phyloP scores from a whole-genome alignment of 2,329 filamentous ascomycete species.

The Bipolaris victoriae region DNA sequence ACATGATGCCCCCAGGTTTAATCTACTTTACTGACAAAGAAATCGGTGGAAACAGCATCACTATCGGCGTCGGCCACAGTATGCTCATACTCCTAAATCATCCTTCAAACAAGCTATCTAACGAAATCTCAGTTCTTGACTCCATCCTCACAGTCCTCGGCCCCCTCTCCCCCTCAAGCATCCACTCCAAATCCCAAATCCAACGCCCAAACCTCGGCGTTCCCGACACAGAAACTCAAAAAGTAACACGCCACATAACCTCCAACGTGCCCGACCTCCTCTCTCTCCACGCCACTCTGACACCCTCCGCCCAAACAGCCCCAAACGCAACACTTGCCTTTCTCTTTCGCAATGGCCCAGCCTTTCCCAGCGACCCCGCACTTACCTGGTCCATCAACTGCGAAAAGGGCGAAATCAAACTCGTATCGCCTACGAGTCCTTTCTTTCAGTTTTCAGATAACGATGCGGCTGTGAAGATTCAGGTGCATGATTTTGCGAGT shows the following conservation, averaged over 20 bases:
- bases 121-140: constrained; percentile 13
- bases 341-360: constrained; percentile 22
- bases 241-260: background rate
- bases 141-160: constrained; percentile 28
- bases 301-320: background rate
- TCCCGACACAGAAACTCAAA: background rate
- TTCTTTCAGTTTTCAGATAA: constrained; percentile 28
- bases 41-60: constrained; percentile 24
- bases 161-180: constrained; percentile 16
- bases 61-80: constrained; percentile 36
- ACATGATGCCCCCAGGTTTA: constrained; percentile 20
- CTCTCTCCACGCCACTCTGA: constrained; percentile 43
- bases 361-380: constrained; percentile 21
- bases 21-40: constrained; percentile 24
- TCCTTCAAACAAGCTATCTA: background rate
- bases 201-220: constrained; percentile 4
- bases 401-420: constrained; percentile 23
- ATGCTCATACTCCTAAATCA: constrained; percentile 10
- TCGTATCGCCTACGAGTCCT: constrained; percentile 32
- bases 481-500: constrained; percentile 58
- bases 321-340: constrained; percentile 16
- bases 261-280: constrained; percentile 56
- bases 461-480: constrained; percentile 51
- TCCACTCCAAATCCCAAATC: constrained; percentile 15
- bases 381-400: constrained; percentile 26